These are phyloP conservation scores for Boletus vinaceobasis DNA, from an alignment of 768 basidiomycete species.

Conservation along the genomic window DNA sequence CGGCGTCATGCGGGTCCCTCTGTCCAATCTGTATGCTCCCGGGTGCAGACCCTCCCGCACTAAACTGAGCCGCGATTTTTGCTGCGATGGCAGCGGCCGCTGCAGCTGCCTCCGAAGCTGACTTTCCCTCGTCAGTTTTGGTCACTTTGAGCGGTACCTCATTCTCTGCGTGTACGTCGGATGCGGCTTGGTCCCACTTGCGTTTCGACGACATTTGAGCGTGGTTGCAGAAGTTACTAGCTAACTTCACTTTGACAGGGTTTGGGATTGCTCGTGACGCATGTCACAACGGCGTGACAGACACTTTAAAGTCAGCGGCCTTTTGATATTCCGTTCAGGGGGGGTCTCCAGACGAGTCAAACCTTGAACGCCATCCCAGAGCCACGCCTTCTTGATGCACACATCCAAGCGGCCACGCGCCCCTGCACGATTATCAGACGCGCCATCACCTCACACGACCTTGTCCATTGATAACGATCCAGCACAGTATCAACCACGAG, in stretches of 20 bases:
- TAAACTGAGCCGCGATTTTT: constrained; percentile 89
- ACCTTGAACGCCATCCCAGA: not conserved
- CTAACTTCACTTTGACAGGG: not conserved
- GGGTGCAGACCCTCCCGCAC: constrained; percentile 38
- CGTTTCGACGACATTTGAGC: constrained; percentile 63
- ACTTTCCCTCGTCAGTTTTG: constrained; percentile 48
- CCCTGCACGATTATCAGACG: constrained; percentile 27
- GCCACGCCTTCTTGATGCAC: constrained; percentile 17
- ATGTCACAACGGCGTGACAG: constrained; percentile 15
- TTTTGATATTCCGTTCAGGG: too few species aligned
- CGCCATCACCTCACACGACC: constrained; percentile 35
- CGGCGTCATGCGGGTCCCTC: constrained; percentile 71
- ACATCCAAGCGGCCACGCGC: constrained; percentile 33
- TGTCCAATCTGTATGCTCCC: constrained; percentile 42
- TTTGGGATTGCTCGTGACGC: constrained; percentile 1
- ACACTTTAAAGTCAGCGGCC: constrained; percentile 22
- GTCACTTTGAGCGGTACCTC: constrained; percentile 41
- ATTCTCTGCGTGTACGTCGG: constrained; percentile 42
- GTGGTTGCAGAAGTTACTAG: not conserved
- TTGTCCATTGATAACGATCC: not conserved
- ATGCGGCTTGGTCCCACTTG: constrained; percentile 74
- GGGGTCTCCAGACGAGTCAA: too few species aligned
- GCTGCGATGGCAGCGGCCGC: constrained; percentile 87
- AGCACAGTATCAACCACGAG: not conserved
- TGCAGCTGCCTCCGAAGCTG: constrained; percentile 58